Evolutionary conservation across 495 filamentous ascomycete genomes (phyloP).

Genomic region (Aspergillus funiculosus): DNA sequence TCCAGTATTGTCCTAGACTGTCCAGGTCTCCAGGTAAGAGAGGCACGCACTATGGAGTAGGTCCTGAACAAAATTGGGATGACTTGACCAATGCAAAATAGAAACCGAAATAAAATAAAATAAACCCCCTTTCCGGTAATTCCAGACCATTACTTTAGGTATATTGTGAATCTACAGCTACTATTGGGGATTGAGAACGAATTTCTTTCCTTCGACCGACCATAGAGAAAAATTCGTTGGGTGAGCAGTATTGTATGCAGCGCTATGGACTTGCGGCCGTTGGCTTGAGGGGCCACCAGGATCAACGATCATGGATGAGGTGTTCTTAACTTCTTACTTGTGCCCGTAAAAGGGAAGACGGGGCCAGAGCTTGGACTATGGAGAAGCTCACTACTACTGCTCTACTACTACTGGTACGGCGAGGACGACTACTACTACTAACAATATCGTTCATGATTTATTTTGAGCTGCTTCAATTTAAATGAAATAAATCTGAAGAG

Average conservation of each 20-base stretch:
- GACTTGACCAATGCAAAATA: no score
- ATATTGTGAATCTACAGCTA: not conserved
- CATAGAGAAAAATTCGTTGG: not conserved
- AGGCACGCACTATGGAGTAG: no score
- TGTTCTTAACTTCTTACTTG: no score
- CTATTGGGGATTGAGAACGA: not conserved
- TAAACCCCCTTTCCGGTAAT: not conserved
- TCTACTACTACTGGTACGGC: no score
- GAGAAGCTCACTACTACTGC: slow-evolving; percentile 6
- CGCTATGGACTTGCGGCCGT: no score
- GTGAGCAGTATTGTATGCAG: not conserved
- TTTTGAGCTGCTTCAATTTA: no score
- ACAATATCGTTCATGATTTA: no score
- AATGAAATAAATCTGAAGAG: no score
- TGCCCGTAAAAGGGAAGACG: not conserved
- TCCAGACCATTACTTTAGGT: not conserved
- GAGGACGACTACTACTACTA: no score
- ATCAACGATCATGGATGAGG: no score
- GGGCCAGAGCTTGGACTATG: slow-evolving; percentile 8
- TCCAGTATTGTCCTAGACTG: not conserved
- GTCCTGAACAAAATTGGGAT: no score
- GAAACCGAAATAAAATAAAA: no score
- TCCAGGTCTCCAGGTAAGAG: not conserved
- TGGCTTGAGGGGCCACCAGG: not conserved
- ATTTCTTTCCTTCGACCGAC: not conserved